Base-by-base conservation (phyloP, 495 filamentous ascomycete species). In the Penicillium ochrochloron region DNA sequence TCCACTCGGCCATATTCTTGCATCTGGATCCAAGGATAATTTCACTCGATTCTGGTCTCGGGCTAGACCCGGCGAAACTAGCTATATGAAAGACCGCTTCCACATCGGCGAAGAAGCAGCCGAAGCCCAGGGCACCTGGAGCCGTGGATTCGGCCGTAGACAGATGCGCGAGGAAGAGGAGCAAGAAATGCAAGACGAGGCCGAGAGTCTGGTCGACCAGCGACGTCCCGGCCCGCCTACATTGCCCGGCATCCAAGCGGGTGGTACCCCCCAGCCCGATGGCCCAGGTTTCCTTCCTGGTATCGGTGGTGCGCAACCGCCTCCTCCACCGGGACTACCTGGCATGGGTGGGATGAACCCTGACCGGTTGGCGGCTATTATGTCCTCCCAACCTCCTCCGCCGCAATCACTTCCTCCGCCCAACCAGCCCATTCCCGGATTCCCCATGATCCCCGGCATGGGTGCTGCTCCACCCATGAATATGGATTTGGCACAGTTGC, bases 11-110 rank as follows among this genome's bases (percentile, higher is more conserved):
- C 95, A 99, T 70, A 94, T 99, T 63, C 84, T 99, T 29, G 93
- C 93, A n/a, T 96, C 95, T n/a, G 95, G 95, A 5, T 97, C 94
- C 3, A 99, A 99, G 74, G 95, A 99, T 76, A 90, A 94, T 52
- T 92, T 96, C 51, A 97, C 95, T 9, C 87, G 94, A 37, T 99
- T 99, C 80, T 99, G 95, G 95, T 91, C 92, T 15, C 87, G 95
- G 21, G 82, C 91, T 8, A 82, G 95, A 52, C 95, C 95, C 3
- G 95, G 95, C 34, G 95, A 97, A 67, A 86, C 83, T 57, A 88
- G 89, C 60, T 89, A 88, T 70, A 87, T 91, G 80, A 92, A 90
- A 70, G 95, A 98, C 74, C 86, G 92, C 48, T 96, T 94, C 73
- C 95, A 99, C 70, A 93, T 97, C 61, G 95, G 95, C 42, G 93